These are phyloP conservation scores for Euphorbia schlechtendalii DNA, from an alignment of 441 rosid genomes.

Conservation along the genomic window DNA sequence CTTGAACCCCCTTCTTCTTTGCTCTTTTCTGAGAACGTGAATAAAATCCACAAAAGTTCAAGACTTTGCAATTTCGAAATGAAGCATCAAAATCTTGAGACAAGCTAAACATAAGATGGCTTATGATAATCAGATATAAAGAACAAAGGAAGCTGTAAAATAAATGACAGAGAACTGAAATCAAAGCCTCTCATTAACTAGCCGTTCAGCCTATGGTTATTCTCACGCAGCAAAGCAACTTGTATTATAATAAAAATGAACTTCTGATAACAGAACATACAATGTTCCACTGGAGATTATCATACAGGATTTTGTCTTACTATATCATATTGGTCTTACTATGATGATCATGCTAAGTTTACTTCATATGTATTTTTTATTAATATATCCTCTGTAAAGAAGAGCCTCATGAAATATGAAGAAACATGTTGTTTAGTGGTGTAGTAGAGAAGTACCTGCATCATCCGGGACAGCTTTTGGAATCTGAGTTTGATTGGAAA, in stretches of 20 bases:
- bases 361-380: too few species aligned
- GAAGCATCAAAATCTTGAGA: neutral
- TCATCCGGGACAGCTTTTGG: conserved; percentile 36
- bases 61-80: too few species aligned
- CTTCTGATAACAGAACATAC: too few species aligned
- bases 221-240: too few species aligned
- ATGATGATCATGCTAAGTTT: neutral
- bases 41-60: neutral
- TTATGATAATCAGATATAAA: neutral
- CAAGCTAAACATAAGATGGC: neutral
- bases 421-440: neutral
- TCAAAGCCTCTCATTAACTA: neutral
- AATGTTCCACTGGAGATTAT: too few species aligned
- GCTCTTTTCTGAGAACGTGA: conserved; percentile 14
- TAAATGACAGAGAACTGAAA: neutral
- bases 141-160: neutral
- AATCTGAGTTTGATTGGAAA: conserved; percentile 56
- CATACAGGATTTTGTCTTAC: too few species aligned
- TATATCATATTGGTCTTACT: too few species aligned
- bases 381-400: neutral
- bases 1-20: conserved; percentile 37
- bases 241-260: too few species aligned
- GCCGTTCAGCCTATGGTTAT: too few species aligned
- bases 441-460: conserved; percentile 33
- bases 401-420: neutral